A percentile compares a stretch with the other conserved stretches of the same genome.
These are phyloP conservation scores for Kurtzmaniella quercitrusa DNA, from an alignment of 1,139 yeast genomes.

Conservation along the genomic window DNA sequence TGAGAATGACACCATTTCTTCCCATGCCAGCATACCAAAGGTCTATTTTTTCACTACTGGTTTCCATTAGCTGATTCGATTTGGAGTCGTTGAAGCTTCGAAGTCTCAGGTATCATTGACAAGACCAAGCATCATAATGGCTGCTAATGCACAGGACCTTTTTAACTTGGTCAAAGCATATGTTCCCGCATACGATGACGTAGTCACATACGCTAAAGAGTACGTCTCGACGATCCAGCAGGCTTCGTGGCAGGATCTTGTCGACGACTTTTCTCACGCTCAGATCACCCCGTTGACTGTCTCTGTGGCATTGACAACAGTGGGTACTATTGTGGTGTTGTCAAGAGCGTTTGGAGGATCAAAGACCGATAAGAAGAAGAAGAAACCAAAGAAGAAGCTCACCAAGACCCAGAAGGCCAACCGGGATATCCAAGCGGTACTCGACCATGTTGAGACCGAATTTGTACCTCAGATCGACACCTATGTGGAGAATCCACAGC, in stretches of 20 bases:
- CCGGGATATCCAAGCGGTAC: slow-evolving; percentile 35
- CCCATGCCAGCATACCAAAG: too few species aligned
- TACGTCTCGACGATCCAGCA: neutral
- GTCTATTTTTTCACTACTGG: too few species aligned
- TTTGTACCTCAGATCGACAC: slow-evolving; percentile 44
- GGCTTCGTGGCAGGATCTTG: slow-evolving; percentile 17
- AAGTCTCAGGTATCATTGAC: too few species aligned
- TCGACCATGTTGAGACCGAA: slow-evolving; percentile 38
- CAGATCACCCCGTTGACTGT: slow-evolving; percentile 33
- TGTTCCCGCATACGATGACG: neutral
- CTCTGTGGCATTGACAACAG: slow-evolving; percentile 28
- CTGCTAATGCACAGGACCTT: neutral
- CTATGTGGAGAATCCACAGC: slow-evolving; percentile 29
- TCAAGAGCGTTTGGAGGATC: slow-evolving; percentile 10
- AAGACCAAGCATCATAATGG: neutral
- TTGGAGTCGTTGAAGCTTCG: too few species aligned
- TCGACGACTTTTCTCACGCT: slow-evolving; percentile 26
- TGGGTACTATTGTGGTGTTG: slow-evolving; percentile 24
- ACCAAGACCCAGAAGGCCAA: slow-evolving; percentile 44
- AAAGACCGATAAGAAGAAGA: slow-evolving; percentile 9
- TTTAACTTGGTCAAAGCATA: neutral
- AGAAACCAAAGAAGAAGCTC: slow-evolving; percentile 33
- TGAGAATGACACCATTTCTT: too few species aligned
- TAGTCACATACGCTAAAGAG: neutral
- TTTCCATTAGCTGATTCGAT: too few species aligned